Conservation (phyloP, 164 flowering plant genomes). For the Warburgia ugandensis region DNA sequence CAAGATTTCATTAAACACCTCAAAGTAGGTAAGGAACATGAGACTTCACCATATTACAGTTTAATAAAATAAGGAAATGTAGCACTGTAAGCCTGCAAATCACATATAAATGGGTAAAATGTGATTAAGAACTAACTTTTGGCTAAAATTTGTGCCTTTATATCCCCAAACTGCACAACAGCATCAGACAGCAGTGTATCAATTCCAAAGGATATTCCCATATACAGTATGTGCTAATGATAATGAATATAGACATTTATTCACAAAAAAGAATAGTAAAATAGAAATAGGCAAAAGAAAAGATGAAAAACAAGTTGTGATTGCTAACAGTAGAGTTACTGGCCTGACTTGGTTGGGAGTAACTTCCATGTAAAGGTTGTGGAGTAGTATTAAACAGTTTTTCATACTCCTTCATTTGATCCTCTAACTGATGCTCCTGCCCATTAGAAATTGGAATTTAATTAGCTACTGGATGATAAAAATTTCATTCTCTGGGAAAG, state of each 20-base stretch:
- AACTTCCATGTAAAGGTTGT: slow-evolving; percentile 6
- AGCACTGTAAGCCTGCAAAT: too few relatives aligned
- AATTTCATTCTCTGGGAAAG: slow-evolving; percentile 4
- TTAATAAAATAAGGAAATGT: too few relatives aligned
- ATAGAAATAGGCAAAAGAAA: not conserved
- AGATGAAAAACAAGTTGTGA: not conserved
- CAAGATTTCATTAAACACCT: too few relatives aligned
- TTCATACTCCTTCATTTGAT: slow-evolving; percentile 9
- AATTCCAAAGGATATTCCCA: too few relatives aligned
- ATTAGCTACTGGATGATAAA: not conserved
- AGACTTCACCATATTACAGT: too few relatives aligned
- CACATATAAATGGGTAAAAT: too few relatives aligned
- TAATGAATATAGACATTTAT: not conserved
- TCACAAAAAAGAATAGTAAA: not conserved
- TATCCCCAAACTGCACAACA: slow-evolving; percentile 34
- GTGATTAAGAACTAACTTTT: slow-evolving; percentile 34
- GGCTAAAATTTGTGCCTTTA: slow-evolving; percentile 14
- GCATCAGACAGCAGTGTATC: too few relatives aligned
- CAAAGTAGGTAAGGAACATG: too few relatives aligned
- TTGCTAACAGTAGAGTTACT: slow-evolving; percentile 19
- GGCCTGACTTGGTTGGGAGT: slow-evolving; percentile 4
- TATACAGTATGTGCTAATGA: too few relatives aligned
- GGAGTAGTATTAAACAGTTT: not conserved
- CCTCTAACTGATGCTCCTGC: slow-evolving; percentile 11
- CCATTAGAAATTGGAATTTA: not conserved